phyloP scores from a whole-genome alignment of 768 basidiomycete species.

The Plicaturopsis crispa region DNA sequence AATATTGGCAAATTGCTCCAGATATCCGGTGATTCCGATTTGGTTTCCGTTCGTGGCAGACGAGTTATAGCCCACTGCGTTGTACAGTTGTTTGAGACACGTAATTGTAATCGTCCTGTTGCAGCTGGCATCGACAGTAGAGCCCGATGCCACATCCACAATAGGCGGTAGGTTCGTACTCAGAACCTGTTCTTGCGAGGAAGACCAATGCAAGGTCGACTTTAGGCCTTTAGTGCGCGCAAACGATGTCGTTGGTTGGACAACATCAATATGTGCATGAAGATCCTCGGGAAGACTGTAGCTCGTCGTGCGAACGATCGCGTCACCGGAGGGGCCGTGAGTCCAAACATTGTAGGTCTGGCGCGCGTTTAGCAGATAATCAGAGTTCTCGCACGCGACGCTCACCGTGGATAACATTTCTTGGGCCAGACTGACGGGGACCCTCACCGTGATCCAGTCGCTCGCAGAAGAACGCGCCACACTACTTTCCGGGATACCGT shows the following conservation, averaged over 20 bases:
- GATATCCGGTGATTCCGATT: conserved; percentile 49
- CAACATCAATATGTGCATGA: conserved; percentile 53
- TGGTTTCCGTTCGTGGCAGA: conserved; percentile 34
- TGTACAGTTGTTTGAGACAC: conserved; percentile 51
- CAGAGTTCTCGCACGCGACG: conserved; percentile 1
- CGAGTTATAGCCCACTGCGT: conserved; percentile 38
- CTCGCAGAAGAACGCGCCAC: conserved; percentile 51
- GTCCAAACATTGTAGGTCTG: conserved; percentile 62
- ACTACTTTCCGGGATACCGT: conserved; percentile 43
- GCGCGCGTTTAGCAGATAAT: conserved; percentile 1
- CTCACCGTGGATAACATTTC: conserved; percentile 65
- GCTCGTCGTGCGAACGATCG: conserved; percentile 55
- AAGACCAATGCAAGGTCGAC: conserved; percentile 28
- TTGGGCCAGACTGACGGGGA: conserved; percentile 56
- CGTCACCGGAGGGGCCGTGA: conserved; percentile 43
- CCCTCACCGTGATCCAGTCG: conserved; percentile 59
- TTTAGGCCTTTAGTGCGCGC: conserved; percentile 34
- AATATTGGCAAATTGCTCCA: conserved; percentile 45
- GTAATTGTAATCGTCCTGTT: conserved; percentile 40
- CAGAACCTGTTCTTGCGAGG: conserved; percentile 11
- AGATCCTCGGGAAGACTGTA: conserved; percentile 60
- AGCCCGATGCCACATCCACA: conserved; percentile 21
- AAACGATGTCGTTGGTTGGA: conserved; percentile 72
- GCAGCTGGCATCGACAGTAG: conserved; percentile 39
- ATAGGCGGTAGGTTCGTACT: not conserved